These are phyloP conservation scores for Eutypella sp. DNA, from an alignment of 2,329 filamentous ascomycete species.

Conservation along the genomic window DNA sequence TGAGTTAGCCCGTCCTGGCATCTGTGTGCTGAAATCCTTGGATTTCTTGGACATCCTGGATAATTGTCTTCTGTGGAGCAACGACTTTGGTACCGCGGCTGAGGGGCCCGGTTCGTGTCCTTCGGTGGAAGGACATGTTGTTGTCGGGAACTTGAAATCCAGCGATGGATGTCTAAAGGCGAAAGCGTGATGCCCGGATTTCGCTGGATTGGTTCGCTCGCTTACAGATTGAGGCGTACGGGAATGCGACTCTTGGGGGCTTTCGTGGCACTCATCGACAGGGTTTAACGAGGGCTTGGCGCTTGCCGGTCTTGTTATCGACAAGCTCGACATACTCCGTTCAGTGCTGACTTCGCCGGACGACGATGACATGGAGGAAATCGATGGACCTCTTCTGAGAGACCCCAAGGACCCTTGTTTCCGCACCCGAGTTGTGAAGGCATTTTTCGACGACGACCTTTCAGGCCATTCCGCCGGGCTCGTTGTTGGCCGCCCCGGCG, in stretches of 20 bases:
- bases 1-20: not conserved
- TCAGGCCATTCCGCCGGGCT: conserved; percentile 12
- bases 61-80: not conserved
- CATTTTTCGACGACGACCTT: conserved; percentile 14
- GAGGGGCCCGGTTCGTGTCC: not conserved
- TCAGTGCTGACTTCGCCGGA: not conserved
- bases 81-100: not conserved
- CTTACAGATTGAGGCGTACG: too few species aligned
- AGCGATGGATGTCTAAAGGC: not conserved
- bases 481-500: not conserved
- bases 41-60: not conserved
- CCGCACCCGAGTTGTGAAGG: not conserved
- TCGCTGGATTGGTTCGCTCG: not conserved
- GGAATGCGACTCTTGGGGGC: too few species aligned
- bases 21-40: not conserved
- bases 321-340: not conserved
- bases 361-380: not conserved
- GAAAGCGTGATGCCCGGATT: not conserved
- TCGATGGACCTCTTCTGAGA: not conserved
- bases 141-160: not conserved
- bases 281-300: not conserved
- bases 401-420: not conserved
- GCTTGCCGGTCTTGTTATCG: not conserved
- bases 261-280: not conserved
- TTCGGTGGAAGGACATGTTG: not conserved